Base-by-base conservation (phyloP, 306 rosid genomes). In the Echinosophora koreensis region DNA sequence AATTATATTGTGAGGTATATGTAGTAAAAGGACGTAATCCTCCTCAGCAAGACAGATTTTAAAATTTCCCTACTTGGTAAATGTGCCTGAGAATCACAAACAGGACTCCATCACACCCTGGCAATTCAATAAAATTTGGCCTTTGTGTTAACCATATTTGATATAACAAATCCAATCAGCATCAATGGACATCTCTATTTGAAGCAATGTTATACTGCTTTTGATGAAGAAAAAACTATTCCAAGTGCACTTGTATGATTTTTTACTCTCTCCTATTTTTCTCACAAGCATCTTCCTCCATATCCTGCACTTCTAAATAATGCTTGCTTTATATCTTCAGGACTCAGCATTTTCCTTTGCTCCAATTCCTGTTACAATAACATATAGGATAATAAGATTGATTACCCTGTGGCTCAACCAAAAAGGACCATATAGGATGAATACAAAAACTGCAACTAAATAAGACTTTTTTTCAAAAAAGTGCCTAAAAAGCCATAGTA, bases 201-300 rank as follows among this genome's bases (percentile, higher is more conserved):
- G 46, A 73, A 84, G 75, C 76, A 73, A 61, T 47, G 63, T 22
- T 56, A 30, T 65, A 59, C 28, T 50, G 63, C 69, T 52, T 37
- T 27, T 80, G 30, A 82, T 49, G 54, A 57, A 67, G 39, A 68
- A 66, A 67, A 51, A 9, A 60, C 39, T 35, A 18, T 16, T 57
- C 22, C 22, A 22, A 22, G 22, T 22, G 22, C 22, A 22, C 22
- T 22, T 22, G 22, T 22, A 22, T 0, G 22, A 57, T 17, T 7
- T 38, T 39, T 57, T 52, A 32, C 66, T 35, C 12, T 63, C 39
- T 69, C 37, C 3, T 10, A 18, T 70, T 70, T 70, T 70, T 79
- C 83, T 88, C 84, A 94, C 86, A 87, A 74, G 67, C 98, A 92
- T 62, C 91, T 90, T 83, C 98, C 98, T 73, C 96, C 98, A 85